phyloP scores from a whole-genome alignment of 2,329 filamentous ascomycete species.

The Talaromyces funiculosus region DNA sequence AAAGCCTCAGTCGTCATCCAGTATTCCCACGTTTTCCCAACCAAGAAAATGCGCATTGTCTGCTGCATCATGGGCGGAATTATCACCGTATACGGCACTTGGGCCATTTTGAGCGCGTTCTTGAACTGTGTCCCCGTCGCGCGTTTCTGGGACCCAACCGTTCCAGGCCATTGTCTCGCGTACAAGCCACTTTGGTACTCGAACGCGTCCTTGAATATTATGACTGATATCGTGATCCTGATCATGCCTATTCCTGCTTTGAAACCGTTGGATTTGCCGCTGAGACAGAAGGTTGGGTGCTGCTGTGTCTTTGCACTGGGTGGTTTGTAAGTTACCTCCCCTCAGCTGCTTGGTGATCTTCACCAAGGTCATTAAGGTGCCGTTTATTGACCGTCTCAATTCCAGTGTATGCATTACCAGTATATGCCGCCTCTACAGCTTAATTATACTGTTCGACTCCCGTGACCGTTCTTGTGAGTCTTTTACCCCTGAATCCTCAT shows the following conservation, averaged over 20 bases:
- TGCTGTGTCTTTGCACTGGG: slow-evolving; percentile 39
- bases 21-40: slow-evolving; percentile 44
- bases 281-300: slow-evolving; percentile 38
- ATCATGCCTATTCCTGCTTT: slow-evolving; percentile 43
- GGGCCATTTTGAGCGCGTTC: slow-evolving; percentile 33
- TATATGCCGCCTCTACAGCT: slow-evolving; percentile 27
- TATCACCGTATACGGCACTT: slow-evolving; percentile 31
- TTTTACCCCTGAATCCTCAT: too few species aligned
- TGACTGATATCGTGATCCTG: slow-evolving; percentile 40
- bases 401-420: slow-evolving; percentile 24
- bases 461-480: slow-evolving; percentile 31
- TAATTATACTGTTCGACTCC: slow-evolving; percentile 30
- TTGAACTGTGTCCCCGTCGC: slow-evolving; percentile 33
- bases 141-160: slow-evolving; percentile 29
- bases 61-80: slow-evolving; percentile 35
- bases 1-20: slow-evolving; percentile 47
- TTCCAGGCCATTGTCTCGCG: slow-evolving; percentile 32
- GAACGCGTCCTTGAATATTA: slow-evolving; percentile 41
- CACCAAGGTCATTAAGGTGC: too few species aligned
- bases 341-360: slow-evolving; percentile 19
- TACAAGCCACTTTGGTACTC: slow-evolving; percentile 40
- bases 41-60: slow-evolving; percentile 27
- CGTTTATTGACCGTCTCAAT: too few species aligned
- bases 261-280: slow-evolving; percentile 35
- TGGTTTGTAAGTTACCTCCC: slow-evolving; percentile 29